Conservation (phyloP, 345 rosid species). For the Arabidopsis arenosa region DNA sequence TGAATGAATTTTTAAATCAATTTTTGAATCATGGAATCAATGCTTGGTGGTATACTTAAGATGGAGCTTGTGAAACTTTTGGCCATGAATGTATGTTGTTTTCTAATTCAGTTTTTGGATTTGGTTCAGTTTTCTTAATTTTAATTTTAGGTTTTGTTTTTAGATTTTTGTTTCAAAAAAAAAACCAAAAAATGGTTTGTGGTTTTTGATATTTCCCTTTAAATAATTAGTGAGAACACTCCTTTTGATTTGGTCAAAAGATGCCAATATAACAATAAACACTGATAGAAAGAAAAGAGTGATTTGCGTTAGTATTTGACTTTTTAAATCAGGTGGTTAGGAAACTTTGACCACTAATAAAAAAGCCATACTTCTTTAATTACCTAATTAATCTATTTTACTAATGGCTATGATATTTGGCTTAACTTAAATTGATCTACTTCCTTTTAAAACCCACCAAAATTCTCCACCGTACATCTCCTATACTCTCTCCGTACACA, state of each 20-base stretch:
- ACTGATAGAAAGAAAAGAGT: constrained; percentile 21
- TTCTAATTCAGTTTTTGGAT: no score
- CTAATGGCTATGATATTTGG: not conserved
- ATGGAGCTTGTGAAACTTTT: no score
- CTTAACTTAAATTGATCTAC: constrained; percentile 3
- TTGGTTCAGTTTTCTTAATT: no score
- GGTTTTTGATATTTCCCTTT: not conserved
- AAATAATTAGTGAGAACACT: not conserved
- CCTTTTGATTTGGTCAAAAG: constrained; percentile 40
- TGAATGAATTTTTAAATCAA: no score
- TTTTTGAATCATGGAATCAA: no score
- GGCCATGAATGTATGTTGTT: no score
- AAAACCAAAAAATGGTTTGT: no score
- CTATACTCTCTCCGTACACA: constrained; percentile 19
- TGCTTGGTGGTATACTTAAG: no score
- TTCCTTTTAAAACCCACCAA: constrained; percentile 22
- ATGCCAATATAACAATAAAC: constrained; percentile 19
- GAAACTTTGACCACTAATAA: constrained; percentile 25
- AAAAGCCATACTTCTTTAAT: not conserved
- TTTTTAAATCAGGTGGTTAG: constrained; percentile 15
- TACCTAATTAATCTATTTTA: constrained; percentile 23
- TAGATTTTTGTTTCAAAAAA: no score
- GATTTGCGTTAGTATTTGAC: constrained; percentile 34
- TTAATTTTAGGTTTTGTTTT: no score
- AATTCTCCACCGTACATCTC: constrained; percentile 39